Conservation (phyloP, 495 filamentous ascomycete species). For the Hyaloscypha bicolor region DNA sequence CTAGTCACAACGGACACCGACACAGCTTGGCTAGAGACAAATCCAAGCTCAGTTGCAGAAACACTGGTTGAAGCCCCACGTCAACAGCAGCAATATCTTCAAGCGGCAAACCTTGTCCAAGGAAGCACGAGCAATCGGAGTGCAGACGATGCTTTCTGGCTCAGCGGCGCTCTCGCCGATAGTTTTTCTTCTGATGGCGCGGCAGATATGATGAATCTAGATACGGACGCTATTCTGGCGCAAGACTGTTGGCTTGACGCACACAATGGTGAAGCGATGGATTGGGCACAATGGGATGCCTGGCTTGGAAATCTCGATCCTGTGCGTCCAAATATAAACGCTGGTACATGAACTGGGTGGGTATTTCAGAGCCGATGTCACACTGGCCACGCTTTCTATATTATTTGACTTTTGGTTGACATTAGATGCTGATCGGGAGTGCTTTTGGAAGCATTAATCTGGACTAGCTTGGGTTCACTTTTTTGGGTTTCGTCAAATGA, state of each 20-base stretch:
- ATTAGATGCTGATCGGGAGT: too few species aligned
- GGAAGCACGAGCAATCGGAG: slow-evolving; percentile 6
- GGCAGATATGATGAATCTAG: slow-evolving; percentile 30
- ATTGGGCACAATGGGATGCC: slow-evolving; percentile 40
- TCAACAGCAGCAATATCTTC: slow-evolving; percentile 18
- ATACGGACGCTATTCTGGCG: slow-evolving; percentile 32
- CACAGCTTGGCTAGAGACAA: background rate
- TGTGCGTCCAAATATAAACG: background rate
- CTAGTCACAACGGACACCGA: background rate
- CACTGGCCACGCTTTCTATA: too few species aligned
- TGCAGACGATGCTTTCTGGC: slow-evolving; percentile 32
- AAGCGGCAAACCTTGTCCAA: background rate
- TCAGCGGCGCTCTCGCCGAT: slow-evolving; percentile 19
- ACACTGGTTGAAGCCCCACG: background rate
- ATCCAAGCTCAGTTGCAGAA: background rate
- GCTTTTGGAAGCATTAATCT: too few species aligned
- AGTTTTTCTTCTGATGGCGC: slow-evolving; percentile 9
- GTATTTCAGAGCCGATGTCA: too few species aligned
- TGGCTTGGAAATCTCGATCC: slow-evolving; percentile 30
- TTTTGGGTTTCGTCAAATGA: too few species aligned
- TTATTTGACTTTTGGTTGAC: too few species aligned
- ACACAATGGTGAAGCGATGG: slow-evolving; percentile 24
- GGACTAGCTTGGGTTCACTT: too few species aligned
- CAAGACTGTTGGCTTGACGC: slow-evolving; percentile 23
- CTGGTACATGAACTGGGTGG: too few species aligned